Base-by-base conservation (phyloP, 306 rosid species). In the Acacia acuminata region DNA sequence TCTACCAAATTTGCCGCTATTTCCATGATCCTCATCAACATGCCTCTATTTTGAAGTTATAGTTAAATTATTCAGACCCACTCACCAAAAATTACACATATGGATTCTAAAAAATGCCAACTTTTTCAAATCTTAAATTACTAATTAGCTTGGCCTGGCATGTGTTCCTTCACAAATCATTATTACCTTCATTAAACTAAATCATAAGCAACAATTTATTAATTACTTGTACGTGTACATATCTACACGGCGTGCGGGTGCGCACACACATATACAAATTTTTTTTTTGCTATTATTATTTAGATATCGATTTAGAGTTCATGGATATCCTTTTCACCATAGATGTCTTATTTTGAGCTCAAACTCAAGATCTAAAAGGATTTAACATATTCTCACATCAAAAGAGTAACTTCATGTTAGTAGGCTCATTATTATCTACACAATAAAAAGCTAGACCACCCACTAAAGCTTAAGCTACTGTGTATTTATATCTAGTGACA, bases 341-440 rank as follows among this genome's bases (percentile, higher is more conserved):
- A 38, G 1, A 38, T 27, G 1, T 38, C 42, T 36, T 0, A 38
- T 38, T 38, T 38, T 0, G 0, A 1, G 1, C 8, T 38, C 0
- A 38, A 38, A 38, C 7, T 38, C 0, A 0, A 5, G 8, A 6
- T 0, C 8, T 1, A 38, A 1, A 38, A 0, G 8, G 2, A 38
- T 38, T 1, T 38, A 38, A 38, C 8, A 6, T 0, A 7, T 0
- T 7, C 8, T 38, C 6, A 38, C 1, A 38, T 1, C 42, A 1
- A 1, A 0, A 38, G 0, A 5, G 1, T 0, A 6, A 38, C 0
- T 38, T 1, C 8, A 38, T 43, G 11, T 44, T 44, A 16, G 0
- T 50, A 2, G 25, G 25, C 11, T 19, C 24, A 55, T 55, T 7
- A 19, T 55, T 5, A 2, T 7, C 8, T 2, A 20, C 32, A 58